Percentiles rank a stretch among this genome's conserved stretches.
phyloP scores from a whole-genome alignment of 495 filamentous ascomycete species.

The Thozetella sp. region DNA sequence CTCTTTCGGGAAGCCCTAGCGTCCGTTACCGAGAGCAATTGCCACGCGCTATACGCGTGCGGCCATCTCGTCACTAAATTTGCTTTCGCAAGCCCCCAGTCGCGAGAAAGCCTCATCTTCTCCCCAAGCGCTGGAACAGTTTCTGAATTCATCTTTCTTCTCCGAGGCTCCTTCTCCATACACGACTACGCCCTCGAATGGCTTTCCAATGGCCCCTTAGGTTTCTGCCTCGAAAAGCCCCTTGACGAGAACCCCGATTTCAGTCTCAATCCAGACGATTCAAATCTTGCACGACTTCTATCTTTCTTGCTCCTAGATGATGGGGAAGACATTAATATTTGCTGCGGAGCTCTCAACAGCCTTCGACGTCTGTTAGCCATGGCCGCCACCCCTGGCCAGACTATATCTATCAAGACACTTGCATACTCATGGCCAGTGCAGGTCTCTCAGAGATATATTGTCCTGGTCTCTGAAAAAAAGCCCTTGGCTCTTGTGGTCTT shows the following conservation, averaged over 20 bases:
- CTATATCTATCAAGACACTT: background rate
- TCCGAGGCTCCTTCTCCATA: background rate
- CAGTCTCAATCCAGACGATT: background rate
- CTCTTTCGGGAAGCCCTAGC: background rate
- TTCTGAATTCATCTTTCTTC: background rate
- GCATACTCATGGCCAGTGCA: background rate
- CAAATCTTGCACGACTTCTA: background rate
- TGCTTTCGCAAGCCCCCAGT: background rate
- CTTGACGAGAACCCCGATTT: background rate
- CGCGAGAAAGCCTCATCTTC: background rate
- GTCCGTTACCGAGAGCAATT: background rate
- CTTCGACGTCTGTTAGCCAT: background rate
- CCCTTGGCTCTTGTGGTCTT: background rate
- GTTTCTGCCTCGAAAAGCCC: background rate
- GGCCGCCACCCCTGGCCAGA: background rate
- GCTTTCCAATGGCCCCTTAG: background rate
- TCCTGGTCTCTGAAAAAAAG: background rate
- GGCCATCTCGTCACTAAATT: background rate
- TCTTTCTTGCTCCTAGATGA: background rate
- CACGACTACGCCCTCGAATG: background rate
- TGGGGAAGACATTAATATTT: background rate
- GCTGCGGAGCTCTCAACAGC: background rate
- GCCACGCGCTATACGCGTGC: background rate
- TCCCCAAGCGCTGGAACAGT: background rate
- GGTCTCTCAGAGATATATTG: background rate